Base-by-base conservation (phyloP, 805 yeast species). In the Wickerhamomyces xylosicus region DNA sequence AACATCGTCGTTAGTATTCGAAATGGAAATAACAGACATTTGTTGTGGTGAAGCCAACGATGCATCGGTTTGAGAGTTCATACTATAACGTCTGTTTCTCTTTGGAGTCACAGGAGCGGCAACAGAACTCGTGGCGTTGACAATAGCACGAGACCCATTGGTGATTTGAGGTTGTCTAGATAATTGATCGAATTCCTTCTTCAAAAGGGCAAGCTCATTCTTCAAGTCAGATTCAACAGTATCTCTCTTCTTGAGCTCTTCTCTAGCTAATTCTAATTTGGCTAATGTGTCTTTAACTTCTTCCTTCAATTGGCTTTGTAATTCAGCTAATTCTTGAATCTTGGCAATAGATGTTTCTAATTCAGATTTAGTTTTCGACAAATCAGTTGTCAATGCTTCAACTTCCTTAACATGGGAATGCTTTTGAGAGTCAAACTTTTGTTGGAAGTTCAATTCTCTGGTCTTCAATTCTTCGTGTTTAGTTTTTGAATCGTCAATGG, bases 221-320 rank as follows among this genome's bases (percentile, higher is more conserved):
- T 67, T 67, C 49, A 68, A 64, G 46, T 82, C 83, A 37, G 70
- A 74, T 45, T 79, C 86, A 49, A 77, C 76, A 7, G 76, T 71
- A 46, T 75, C 77, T 41, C 77, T 72, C 39, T 75, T 75, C 17
- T 67, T 61, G 34, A 81, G 63, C 34, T 73, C 76, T 34, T 67
- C 70, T 58, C 74, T 78, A 2, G 86, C 79, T 27, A 64, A 57
- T 38, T 71, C 71, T 47, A 84, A 68, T 50, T 81, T 80, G 36
- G 72, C 77, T 37, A 83, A 59, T 36, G 79, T 78, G 25, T 65
- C 64, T 38, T 64, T 70, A 3, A 84, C 79, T 47, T 82, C 85
- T 45, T 70, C 69, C 58, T 72, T 79, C 53, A 84, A 63, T 41
- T 71, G 71, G 13, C 71, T 68, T 51, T 82, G 89, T 40, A 76